Conservation (phyloP, 345 rosid species). For the Moringa oleifera region DNA sequence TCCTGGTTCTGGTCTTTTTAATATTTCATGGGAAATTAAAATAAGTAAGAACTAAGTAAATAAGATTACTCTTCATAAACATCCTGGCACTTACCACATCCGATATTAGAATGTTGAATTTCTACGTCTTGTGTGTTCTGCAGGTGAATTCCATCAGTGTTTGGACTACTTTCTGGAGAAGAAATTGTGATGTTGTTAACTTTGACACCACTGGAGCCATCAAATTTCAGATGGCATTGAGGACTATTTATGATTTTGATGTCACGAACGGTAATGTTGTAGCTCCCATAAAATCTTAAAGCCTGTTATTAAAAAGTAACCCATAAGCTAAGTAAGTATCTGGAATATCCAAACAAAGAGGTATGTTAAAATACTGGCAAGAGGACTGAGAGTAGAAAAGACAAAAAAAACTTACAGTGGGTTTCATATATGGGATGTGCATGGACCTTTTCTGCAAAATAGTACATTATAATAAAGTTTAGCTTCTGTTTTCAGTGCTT, state of each 20-base stretch:
- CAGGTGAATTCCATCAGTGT: conserved; percentile 90
- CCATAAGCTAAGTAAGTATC: background rate
- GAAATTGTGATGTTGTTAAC: conserved; percentile 58
- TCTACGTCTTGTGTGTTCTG: conserved; percentile 75
- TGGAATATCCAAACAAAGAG: background rate
- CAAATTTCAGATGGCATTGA: conserved; percentile 82
- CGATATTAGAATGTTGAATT: conserved; percentile 65
- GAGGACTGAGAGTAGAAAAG: background rate
- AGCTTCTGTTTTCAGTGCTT: background rate
- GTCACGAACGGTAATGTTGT: conserved; percentile 66
- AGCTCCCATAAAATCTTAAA: conserved; percentile 67
- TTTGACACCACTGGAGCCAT: conserved; percentile 52
- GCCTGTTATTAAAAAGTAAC: no score
- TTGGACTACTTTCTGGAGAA: conserved; percentile 70
- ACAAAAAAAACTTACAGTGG: conserved; percentile 45
- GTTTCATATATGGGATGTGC: conserved; percentile 58
- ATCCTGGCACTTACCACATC: conserved; percentile 43
- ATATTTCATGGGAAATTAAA: no score
- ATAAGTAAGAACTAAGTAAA: background rate
- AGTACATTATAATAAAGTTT: conserved; percentile 1
- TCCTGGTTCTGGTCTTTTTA: no score
- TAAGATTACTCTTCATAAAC: background rate
- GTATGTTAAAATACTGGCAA: background rate
- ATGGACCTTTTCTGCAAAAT: conserved; percentile 45
- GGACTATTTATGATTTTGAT: conserved; percentile 69